A percentile compares a stretch with the other conserved stretches of the same genome.
These are phyloP conservation scores for Macrolepiota fuliginosa DNA, from an alignment of 768 basidiomycete species.

Conservation along the genomic window DNA sequence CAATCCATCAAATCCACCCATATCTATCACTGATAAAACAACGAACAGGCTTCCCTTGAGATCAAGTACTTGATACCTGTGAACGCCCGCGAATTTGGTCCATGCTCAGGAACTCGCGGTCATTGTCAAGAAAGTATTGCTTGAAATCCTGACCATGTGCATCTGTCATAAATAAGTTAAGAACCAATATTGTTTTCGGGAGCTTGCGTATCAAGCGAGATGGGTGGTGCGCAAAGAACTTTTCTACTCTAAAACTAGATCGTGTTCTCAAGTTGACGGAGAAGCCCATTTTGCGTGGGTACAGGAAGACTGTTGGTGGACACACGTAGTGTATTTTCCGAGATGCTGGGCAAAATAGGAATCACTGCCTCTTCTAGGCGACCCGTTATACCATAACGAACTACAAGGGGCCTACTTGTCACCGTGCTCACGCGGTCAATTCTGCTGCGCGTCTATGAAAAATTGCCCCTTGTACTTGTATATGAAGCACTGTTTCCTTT, in stretches of 20 bases:
- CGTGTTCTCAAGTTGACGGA: neutral
- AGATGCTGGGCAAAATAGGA: neutral
- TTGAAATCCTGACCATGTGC: neutral
- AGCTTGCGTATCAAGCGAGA: neutral
- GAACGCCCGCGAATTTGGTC: neutral
- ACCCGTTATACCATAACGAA: neutral
- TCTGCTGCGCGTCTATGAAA: neutral
- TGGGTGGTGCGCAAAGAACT: neutral
- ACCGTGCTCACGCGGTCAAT: neutral
- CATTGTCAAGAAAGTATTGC: neutral
- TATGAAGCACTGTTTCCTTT: neutral
- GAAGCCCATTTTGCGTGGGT: conserved; percentile 8
- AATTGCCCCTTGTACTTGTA: neutral
- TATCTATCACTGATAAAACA: neutral
- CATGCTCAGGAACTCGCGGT: conserved; percentile 10
- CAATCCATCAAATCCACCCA: neutral
- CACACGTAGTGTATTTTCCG: neutral
- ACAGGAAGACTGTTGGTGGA: neutral
- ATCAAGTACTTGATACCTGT: conserved; percentile 3
- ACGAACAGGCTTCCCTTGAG: neutral
- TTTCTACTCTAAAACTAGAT: neutral
- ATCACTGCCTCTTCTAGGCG: neutral
- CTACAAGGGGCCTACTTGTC: too few relatives aligned
- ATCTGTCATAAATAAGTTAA: conserved; percentile 3
- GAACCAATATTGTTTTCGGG: neutral